A percentile compares a stretch with the other conserved stretches of the same genome.
phyloP scores from a whole-genome alignment of 148 eudicot genomes.

The Chenopodium formosanum region DNA sequence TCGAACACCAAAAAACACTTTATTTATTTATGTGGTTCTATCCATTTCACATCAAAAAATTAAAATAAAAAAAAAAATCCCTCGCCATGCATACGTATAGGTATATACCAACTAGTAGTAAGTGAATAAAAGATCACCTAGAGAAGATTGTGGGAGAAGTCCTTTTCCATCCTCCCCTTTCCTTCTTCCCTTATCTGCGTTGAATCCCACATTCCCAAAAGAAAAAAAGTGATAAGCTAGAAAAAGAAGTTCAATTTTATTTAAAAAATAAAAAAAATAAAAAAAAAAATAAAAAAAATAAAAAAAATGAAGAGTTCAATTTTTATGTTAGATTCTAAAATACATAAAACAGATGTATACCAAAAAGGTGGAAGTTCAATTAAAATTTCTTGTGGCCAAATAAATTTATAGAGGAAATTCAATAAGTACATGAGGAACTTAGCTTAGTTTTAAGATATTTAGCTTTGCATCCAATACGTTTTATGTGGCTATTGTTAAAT shows the following conservation, averaged over 20 bases:
- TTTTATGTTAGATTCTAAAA: not conserved
- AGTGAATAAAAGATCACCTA: not conserved
- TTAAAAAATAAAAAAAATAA: too few species aligned
- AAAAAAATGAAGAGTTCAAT: not conserved
- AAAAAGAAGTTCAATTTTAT: not conserved
- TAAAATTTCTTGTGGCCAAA: conserved; percentile 8
- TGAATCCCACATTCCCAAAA: conserved; percentile 5
- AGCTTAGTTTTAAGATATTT: conserved; percentile 1
- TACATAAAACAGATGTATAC: conserved; percentile 2
- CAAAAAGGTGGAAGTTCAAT: not conserved
- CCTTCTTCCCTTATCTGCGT: conserved; percentile 9
- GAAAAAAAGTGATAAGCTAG: conserved; percentile 1
- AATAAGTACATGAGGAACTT: not conserved
- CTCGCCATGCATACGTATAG: not conserved
- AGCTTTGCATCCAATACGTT: conserved; percentile 20
- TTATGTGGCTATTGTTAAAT: conserved; percentile 14
- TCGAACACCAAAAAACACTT: too few species aligned
- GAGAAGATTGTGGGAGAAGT: conserved; percentile 9
- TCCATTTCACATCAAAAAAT: too few species aligned
- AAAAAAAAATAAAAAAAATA: not conserved
- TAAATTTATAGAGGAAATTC: not conserved
- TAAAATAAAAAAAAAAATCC: too few species aligned
- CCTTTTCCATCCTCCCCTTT: not conserved
- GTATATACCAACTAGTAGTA: conserved; percentile 3
- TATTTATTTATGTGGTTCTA: too few species aligned